Evolutionary conservation across 495 filamentous ascomycete species (phyloP).

Genomic region (Aspergillus conjunctus): DNA sequence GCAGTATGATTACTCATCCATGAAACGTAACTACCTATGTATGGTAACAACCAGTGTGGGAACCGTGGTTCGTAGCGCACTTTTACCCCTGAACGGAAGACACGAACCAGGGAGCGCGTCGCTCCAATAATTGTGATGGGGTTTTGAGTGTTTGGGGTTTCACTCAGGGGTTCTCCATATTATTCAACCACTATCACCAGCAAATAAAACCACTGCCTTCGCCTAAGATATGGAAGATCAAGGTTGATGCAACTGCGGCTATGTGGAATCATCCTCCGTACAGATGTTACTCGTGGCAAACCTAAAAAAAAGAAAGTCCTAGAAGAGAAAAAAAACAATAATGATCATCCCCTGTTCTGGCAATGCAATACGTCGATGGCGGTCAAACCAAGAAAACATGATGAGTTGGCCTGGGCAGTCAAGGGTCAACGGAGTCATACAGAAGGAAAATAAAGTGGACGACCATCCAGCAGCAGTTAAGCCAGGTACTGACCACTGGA

Average conservation of each 20-base stretch:
- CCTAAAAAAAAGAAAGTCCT: not conserved
- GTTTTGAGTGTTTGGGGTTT: not conserved
- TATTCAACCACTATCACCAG: not conserved
- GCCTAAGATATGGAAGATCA: too few species aligned
- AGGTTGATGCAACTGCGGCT: not conserved
- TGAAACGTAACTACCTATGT: not conserved
- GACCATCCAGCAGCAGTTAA: not conserved
- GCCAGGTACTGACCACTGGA: too few species aligned
- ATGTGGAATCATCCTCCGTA: not conserved
- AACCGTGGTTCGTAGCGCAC: slow-evolving; percentile 38
- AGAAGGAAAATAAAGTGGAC: slow-evolving; percentile 6
- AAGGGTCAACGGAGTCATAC: not conserved
- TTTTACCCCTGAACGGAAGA: slow-evolving; percentile 38
- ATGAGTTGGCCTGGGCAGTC: slow-evolving; percentile 8
- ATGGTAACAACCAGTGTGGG: slow-evolving; percentile 18
- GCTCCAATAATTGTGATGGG: slow-evolving; percentile 25
- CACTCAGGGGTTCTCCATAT: slow-evolving; percentile 16
- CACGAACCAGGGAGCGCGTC: slow-evolving; percentile 23
- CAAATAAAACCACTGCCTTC: too few species aligned
- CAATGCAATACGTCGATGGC: slow-evolving; percentile 18
- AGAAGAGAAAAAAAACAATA: not conserved
- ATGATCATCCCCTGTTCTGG: not conserved
- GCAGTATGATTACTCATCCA: not conserved
- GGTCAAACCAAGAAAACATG: slow-evolving; percentile 16
- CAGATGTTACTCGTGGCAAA: not conserved